A percentile compares a stretch with the other conserved stretches of the same genome.
Conservation (phyloP, 176 grass and related monocot genomes). For the Oryza meyeriana region DNA sequence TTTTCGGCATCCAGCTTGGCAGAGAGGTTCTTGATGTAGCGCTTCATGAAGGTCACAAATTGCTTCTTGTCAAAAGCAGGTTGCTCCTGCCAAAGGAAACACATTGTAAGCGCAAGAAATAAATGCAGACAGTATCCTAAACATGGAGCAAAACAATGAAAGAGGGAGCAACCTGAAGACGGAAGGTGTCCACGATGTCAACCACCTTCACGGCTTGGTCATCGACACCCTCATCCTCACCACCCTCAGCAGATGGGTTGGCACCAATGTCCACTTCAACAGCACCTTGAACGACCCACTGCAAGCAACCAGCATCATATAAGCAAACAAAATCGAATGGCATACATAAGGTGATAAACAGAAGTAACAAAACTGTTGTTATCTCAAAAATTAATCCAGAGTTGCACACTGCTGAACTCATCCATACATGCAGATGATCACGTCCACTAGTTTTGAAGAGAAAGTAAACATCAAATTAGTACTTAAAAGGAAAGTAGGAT, state of each 20-base stretch:
- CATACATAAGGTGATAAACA: background rate
- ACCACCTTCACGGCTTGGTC: conserved; percentile 67
- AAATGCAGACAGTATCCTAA: background rate
- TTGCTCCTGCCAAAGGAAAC: conserved; percentile 60
- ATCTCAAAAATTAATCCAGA: background rate
- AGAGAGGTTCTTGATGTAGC: conserved; percentile 71
- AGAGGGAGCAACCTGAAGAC: conserved; percentile 58
- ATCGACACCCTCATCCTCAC: conserved; percentile 76
- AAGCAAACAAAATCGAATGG: background rate
- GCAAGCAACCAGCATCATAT: background rate
- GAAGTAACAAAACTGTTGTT: background rate
- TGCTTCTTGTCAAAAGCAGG: conserved; percentile 77
- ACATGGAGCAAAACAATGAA: background rate
- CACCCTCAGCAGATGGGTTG: conserved; percentile 83
- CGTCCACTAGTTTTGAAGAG: background rate
- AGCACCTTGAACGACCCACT: conserved; percentile 85
- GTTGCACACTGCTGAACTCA: background rate
- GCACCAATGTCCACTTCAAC: conserved; percentile 88
- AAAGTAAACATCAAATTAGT: background rate
- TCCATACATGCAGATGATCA: background rate
- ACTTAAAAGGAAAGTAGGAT: background rate
- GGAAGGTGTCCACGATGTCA: conserved; percentile 92
- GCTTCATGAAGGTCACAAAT: conserved; percentile 75
- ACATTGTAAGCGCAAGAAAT: background rate
- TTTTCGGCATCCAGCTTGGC: conserved; percentile 46